A percentile compares a stretch with the other conserved stretches of the same genome.
phyloP scores from a whole-genome alignment of 2,329 filamentous ascomycete species.

The Colletotrichum orbiculare region DNA sequence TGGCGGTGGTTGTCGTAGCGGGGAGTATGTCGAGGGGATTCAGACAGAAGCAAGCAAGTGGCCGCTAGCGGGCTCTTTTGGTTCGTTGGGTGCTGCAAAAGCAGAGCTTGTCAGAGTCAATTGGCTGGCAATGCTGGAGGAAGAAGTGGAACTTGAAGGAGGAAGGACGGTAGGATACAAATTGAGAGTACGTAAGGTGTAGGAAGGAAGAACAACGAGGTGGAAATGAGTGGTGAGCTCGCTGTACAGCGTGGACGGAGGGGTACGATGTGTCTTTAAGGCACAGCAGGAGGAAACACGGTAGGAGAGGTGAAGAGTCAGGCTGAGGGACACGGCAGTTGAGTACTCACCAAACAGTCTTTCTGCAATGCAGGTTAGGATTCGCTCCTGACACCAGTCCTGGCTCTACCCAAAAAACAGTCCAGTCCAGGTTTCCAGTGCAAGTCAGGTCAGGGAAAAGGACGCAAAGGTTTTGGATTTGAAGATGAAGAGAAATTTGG shows the following conservation, averaged over 20 bases:
- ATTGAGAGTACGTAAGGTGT: slow-evolving; percentile 10
- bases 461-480: slow-evolving; percentile 21
- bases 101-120: slow-evolving; percentile 20
- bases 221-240: background rate
- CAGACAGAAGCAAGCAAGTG: background rate
- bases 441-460: slow-evolving; percentile 8
- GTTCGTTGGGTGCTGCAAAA: slow-evolving; percentile 18
- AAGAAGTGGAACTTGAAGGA: background rate
- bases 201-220: background rate
- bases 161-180: background rate
- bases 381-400: slow-evolving; percentile 28
- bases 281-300: slow-evolving; percentile 11
- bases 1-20: slow-evolving; percentile 41
- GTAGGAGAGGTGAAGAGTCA: slow-evolving; percentile 1
- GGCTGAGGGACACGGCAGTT: slow-evolving; percentile 19
- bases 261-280: slow-evolving; percentile 24
- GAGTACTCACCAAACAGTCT: slow-evolving; percentile 30
- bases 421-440: slow-evolving; percentile 1
- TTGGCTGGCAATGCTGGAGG: slow-evolving; percentile 2
- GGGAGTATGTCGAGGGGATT: slow-evolving; percentile 2
- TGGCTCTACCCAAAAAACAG: slow-evolving; percentile 4
- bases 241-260: slow-evolving; percentile 15
- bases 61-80: slow-evolving; percentile 25
- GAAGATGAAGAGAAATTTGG: slow-evolving; percentile 13
- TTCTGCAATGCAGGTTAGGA: background rate